Base-by-base conservation (phyloP, 257 asterid genomes). In the Solanum pimpinellifolium region DNA sequence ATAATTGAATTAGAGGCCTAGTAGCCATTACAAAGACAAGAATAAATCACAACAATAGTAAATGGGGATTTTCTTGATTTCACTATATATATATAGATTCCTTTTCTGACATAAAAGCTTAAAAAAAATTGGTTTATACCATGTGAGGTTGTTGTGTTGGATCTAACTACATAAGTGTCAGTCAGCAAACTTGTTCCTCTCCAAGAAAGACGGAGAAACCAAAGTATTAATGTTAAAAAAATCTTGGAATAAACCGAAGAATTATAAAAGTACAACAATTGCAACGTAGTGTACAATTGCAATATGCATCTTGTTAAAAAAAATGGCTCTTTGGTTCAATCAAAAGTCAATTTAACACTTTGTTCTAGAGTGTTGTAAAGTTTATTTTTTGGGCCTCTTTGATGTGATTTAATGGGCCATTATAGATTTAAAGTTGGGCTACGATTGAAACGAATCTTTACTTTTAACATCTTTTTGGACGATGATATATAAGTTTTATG, bases 201-300 rank as follows among this genome's bases (percentile, higher is more conserved):
- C 93, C 93, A 89, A 91, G 83, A 87, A 89, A 89, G 91, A 66
- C 91, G 93, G 93, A 89, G 93, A 87, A 73, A 74, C 75, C 91
- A 27, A 91, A 62, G 89, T 86, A 4, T 4, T 72, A 15, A 66
- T 2, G 23, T 39, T 56, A 16, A 70, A 70, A 29, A 37, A 11
- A 37, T 20, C 35, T 35, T 25, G 16, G 83, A 12, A 66, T 12
- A 6, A 23, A 75, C 2, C 65, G 65, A 8, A 27, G 41, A 27
- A 2, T 11, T 2, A 27, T 15, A 27, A 80, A 27, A 16, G 69
- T 29, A 81, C 44, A 29, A 81, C 20, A 3, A 81, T 16, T 27
- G 44, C 16, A 15, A 10, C 44, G 2, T 47, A 47, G 11, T 10
- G 66, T 47, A 47, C 44, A 80, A 16, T 5, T 47, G 16, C 6